Conservation (phyloP, 805 yeast species). For the Pichia deserticola region DNA sequence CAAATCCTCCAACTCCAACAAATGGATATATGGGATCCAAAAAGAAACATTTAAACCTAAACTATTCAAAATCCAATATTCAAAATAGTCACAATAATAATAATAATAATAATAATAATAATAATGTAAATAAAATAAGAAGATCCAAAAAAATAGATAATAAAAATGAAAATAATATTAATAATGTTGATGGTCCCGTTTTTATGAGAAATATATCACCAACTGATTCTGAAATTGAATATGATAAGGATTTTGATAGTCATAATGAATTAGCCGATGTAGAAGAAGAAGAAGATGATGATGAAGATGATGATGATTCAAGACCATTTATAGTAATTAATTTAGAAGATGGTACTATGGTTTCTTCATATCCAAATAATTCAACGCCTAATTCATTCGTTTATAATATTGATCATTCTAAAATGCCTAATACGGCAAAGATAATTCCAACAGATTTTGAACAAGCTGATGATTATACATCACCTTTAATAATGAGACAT, state of each 20-base stretch:
- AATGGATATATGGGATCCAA: conserved; percentile 14
- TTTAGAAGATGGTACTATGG: conserved; percentile 22
- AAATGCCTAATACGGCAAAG: conserved; percentile 45
- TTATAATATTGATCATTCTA: conserved; percentile 43
- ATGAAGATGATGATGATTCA: conserved; percentile 15
- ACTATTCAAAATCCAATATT: neutral
- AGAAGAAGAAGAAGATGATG: conserved; percentile 6
- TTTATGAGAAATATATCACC: neutral
- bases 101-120: neutral
- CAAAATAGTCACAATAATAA: no score
- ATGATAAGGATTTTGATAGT: neutral
- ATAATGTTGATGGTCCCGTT: neutral
- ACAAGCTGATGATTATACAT: conserved; percentile 39
- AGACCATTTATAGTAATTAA: conserved; percentile 27
- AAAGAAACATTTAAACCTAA: neutral
- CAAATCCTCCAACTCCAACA: conserved; percentile 30
- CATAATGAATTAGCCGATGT: neutral
- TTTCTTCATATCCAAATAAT: conserved; percentile 27
- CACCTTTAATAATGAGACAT: conserved; percentile 52
- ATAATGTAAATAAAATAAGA: neutral
- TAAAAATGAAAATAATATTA: neutral
- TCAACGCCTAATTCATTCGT: conserved; percentile 36
- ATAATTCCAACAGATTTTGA: conserved; percentile 33
- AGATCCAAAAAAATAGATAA: neutral
- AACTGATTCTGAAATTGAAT: neutral